Evolutionary conservation across 192 early-diverging fungal genomes (phyloP), one percentile per base, ranked within the genome.

Genomic region (Gryganskiella cystojenkinii): DNA sequence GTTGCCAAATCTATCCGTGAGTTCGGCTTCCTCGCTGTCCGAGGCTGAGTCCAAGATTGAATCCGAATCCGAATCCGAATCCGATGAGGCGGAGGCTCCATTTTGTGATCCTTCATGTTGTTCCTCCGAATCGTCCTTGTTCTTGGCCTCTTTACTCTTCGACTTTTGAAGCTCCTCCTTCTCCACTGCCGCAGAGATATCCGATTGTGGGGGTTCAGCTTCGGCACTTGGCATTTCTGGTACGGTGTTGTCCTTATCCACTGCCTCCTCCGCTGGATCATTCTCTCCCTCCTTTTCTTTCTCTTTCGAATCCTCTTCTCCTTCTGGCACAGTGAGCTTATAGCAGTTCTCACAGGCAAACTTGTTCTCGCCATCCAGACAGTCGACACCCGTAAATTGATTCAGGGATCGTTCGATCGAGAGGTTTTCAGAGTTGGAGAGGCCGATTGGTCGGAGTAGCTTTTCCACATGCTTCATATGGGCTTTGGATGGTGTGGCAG

Each of bases 281-380:
- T 30, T 13, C 27, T 27, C 35, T 52, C n/a, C 25, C 2, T 15
- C 51, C 37, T 31, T 3, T 1, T 11, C 2, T 31, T 35, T 40
- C 34, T 0, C 54, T 17, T 43, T 33, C 50, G n/a, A n/a, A n/a
- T n/a, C n/a, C n/a, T n/a, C 17, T 71, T 59, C 20, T 60, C 46
- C 44, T 68, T 61, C 28, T 49, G 13, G 17, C 22, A 61, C 19
- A 31, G 65, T 34, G 14, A 76, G 35, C 46, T 86, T 89, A 51
- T 69, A 83, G 70, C 91, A 93, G 47, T 86, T 79, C 22, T 92
- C 90, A 65, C 91, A 93, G 0, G 86, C 84, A 70, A 87, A 91
- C 22, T 70, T 76, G 67, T 91, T 87, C 11, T 88, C 85, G 0
- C 89, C 90, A 44, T 91, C 88, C 59, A 93, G 46, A 22, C 70